Evolutionary conservation across 768 basidiomycete genomes (phyloP).

Genomic region (Termitomyces sp.): DNA sequence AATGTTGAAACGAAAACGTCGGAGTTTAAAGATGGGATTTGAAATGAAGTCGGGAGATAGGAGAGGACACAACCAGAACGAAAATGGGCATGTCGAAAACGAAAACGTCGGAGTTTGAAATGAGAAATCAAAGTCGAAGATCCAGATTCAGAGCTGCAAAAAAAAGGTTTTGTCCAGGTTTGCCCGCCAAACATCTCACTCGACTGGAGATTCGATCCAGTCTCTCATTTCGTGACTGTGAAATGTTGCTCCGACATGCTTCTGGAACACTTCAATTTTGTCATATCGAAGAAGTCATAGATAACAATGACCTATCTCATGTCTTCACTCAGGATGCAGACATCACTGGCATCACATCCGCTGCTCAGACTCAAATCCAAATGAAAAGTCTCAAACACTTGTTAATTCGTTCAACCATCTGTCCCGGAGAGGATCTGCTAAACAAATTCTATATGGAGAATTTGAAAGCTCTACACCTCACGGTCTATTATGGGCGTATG

Average conservation of each 20-base stretch:
- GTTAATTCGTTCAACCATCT: neutral
- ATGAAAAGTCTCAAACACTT: neutral
- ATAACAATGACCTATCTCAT: neutral
- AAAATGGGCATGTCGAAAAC: no score
- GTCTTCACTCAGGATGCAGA: neutral
- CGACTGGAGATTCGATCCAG: neutral
- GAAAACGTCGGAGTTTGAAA: no score
- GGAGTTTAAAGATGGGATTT: no score
- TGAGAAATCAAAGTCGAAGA: no score
- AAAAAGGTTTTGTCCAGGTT: no score
- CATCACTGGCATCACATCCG: neutral
- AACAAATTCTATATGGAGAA: neutral
- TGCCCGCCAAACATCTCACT: neutral
- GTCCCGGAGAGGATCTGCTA: neutral
- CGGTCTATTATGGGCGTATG: neutral
- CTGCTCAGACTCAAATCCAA: neutral
- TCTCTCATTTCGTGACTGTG: neutral
- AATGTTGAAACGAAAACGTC: no score
- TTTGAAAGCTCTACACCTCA: neutral
- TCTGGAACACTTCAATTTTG: neutral
- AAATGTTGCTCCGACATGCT: neutral
- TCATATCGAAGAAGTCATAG: neutral
- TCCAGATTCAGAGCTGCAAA: no score
- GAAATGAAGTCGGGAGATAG: no score
- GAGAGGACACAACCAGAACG: no score